Percentiles rank a stretch among this genome's conserved stretches.
phyloP scores from a whole-genome alignment of 805 yeast genomes.

The Candida stauntonica region DNA sequence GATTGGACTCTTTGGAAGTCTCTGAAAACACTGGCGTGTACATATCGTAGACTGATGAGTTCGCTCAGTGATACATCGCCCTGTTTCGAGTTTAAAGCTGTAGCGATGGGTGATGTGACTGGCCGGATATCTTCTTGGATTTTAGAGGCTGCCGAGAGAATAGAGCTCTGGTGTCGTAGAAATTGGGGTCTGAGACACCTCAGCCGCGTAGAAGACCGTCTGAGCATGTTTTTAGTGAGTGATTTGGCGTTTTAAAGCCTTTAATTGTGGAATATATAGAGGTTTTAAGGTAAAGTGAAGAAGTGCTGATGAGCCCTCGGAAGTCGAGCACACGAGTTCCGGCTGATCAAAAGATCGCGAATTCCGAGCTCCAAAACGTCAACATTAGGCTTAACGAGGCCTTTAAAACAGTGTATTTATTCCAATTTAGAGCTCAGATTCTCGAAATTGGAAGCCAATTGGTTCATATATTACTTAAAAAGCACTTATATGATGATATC shows the following conservation, averaged over 20 bases:
- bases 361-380: slow-evolving; percentile 1
- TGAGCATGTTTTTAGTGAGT: not conserved
- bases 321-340: too few relatives aligned
- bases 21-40: not conserved
- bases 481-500: not conserved
- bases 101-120: not conserved
- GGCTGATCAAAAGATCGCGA: too few relatives aligned
- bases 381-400: not conserved
- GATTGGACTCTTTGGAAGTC: not conserved
- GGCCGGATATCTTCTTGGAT: not conserved
- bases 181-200: not conserved
- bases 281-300: too few relatives aligned
- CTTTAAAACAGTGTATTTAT: too few relatives aligned
- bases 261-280: too few relatives aligned
- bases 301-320: not conserved
- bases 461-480: too few relatives aligned
- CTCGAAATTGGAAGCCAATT: too few relatives aligned
- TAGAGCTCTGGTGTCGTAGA: not conserved
- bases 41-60: not conserved
- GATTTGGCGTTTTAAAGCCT: too few relatives aligned
- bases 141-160: not conserved
- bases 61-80: not conserved
- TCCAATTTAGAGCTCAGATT: too few relatives aligned
- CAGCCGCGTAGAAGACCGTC: not conserved
- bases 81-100: not conserved